Evolutionary conservation across 331 rosid genomes (phyloP).

Genomic region (Malus hybrid): DNA sequence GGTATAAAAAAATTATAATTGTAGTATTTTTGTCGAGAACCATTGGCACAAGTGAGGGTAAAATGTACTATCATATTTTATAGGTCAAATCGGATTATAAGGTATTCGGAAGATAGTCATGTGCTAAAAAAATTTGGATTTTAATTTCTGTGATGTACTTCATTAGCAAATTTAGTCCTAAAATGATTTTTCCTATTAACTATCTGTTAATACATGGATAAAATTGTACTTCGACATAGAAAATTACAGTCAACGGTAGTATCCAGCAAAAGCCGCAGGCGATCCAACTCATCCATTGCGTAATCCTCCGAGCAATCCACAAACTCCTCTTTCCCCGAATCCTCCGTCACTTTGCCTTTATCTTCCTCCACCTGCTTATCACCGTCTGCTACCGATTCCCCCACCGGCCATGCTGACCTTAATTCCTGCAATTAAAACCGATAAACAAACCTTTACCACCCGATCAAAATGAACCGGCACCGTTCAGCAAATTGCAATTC

Average conservation of each 20-base stretch:
- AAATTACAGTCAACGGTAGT: neutral
- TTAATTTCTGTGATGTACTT: too few species aligned
- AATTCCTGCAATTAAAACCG: neutral
- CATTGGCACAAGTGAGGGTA: too few species aligned
- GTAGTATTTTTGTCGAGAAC: too few species aligned
- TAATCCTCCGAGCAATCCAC: constrained; percentile 82
- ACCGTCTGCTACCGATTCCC: neutral
- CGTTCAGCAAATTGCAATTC: neutral
- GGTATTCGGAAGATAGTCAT: too few species aligned
- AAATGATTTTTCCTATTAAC: too few species aligned
- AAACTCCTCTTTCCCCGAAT: constrained; percentile 66
- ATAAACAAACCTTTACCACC: neutral
- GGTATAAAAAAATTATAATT: too few species aligned
- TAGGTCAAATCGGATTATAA: too few species aligned
- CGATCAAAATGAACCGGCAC: neutral
- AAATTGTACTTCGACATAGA: too few species aligned
- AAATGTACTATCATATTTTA: too few species aligned
- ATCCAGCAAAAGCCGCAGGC: constrained; percentile 25
- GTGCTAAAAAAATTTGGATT: too few species aligned
- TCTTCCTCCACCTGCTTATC: constrained; percentile 23
- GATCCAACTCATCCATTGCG: constrained; percentile 24
- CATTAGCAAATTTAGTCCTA: too few species aligned
- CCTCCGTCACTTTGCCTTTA: constrained; percentile 41
- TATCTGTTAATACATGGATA: too few species aligned
- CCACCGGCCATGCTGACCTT: neutral